phyloP scores from a whole-genome alignment of 768 basidiomycete genomes.

The Austroboletus eburneus region DNA sequence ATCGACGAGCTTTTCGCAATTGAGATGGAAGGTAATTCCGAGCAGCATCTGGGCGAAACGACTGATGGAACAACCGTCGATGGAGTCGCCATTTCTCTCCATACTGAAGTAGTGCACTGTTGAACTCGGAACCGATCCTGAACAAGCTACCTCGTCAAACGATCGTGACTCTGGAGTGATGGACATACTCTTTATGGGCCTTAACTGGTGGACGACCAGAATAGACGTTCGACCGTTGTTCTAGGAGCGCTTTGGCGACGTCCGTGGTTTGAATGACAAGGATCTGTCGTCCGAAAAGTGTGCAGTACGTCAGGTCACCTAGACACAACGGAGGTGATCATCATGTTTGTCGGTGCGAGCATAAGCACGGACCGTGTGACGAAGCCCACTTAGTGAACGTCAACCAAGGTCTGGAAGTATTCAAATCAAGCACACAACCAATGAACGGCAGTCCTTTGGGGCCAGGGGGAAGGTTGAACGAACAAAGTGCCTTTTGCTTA shows the following conservation, averaged over 20 bases:
- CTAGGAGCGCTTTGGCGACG: conserved; percentile 33
- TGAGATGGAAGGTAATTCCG: conserved; percentile 24
- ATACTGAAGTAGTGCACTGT: conserved; percentile 28
- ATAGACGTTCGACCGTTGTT: conserved; percentile 34
- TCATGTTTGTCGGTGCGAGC: neutral
- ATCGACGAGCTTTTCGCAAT: conserved; percentile 26
- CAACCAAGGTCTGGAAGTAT: conserved; percentile 28
- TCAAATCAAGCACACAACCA: conserved; percentile 25
- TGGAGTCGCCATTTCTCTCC: conserved; percentile 31
- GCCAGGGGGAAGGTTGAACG: conserved; percentile 23
- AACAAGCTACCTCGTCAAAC: conserved; percentile 1
- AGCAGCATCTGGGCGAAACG: conserved; percentile 27
- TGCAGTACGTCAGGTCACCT: conserved; percentile 33
- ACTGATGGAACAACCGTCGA: conserved; percentile 31
- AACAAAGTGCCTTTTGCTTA: conserved; percentile 8
- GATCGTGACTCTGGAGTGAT: neutral
- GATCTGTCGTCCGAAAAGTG: conserved; percentile 30
- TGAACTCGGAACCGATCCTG: conserved; percentile 30
- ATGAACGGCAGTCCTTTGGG: conserved; percentile 31
- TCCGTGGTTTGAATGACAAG: conserved; percentile 31
- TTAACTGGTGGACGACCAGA: conserved; percentile 36
- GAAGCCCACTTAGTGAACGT: conserved; percentile 32
- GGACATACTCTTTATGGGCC: conserved; percentile 21
- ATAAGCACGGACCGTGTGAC: conserved; percentile 18
- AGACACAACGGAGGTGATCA: conserved; percentile 1